Evolutionary conservation across 768 basidiomycete species (phyloP).

Genomic region (Leucosporidium yakuticum): DNA sequence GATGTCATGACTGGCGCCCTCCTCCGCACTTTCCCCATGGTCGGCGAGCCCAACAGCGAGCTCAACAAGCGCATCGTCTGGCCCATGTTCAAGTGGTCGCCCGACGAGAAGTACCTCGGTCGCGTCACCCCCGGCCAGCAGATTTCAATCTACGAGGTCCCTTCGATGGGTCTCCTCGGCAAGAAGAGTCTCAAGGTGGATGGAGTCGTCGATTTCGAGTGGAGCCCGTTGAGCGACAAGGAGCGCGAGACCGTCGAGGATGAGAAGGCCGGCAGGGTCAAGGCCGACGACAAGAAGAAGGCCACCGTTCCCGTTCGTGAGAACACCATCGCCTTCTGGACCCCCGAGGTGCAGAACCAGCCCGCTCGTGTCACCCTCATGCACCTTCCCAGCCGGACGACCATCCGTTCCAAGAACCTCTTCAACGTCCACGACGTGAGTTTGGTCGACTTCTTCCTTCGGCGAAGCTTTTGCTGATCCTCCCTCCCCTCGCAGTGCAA

Average conservation of each 20-base stretch:
- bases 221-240: conserved; percentile 88
- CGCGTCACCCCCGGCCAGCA: conserved; percentile 81
- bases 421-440: conserved; percentile 95
- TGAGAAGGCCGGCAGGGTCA: conserved; percentile 39
- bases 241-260: conserved; percentile 49
- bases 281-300: conserved; percentile 52
- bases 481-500: conserved; percentile 65
- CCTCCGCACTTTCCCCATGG: conserved; percentile 80
- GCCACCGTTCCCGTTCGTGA: conserved; percentile 50
- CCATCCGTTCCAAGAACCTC: conserved; percentile 88
- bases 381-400: conserved; percentile 73
- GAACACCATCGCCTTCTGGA: conserved; percentile 96
- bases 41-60: conserved; percentile 41
- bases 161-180: conserved; percentile 84
- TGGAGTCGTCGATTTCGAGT: conserved; percentile 95
- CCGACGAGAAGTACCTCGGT: conserved; percentile 90
- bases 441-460: conserved; percentile 21
- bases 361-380: conserved; percentile 94
- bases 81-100: conserved; percentile 95
- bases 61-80: conserved; percentile 65
- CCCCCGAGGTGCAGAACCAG: conserved; percentile 90
- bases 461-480: background rate
- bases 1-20: conserved; percentile 89
- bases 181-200: conserved; percentile 97
- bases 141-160: conserved; percentile 94